Evolutionary conservation across 306 rosid species (phyloP).

Genomic region (Vicia villosa): DNA sequence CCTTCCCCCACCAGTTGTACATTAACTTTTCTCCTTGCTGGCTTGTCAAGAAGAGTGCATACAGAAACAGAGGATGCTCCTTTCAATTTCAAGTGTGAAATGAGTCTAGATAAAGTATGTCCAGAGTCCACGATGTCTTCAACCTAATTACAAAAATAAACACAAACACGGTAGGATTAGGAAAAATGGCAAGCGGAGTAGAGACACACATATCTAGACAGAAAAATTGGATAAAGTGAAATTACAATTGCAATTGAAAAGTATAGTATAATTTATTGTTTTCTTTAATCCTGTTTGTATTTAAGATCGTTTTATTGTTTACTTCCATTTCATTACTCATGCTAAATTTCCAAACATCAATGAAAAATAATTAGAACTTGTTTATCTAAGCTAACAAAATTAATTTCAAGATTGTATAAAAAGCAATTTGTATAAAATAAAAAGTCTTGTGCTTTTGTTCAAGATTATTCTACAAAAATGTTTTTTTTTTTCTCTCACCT

Average conservation of each 20-base stretch:
- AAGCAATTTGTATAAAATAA: neutral
- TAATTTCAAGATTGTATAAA: neutral
- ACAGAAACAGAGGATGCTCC: slow-evolving; percentile 85
- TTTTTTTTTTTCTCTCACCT: neutral
- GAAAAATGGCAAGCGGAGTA: neutral
- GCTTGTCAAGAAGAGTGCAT: slow-evolving; percentile 86
- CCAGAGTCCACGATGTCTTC: slow-evolving; percentile 93
- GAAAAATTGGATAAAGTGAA: neutral
- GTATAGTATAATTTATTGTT: neutral
- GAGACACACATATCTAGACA: neutral
- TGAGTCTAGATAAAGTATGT: slow-evolving; percentile 55
- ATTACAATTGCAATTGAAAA: neutral
- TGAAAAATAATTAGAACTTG: neutral
- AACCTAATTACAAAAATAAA: slow-evolving; percentile 50
- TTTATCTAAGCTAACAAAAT: neutral
- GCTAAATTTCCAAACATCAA: neutral
- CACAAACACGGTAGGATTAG: neutral
- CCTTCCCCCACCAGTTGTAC: slow-evolving; percentile 59
- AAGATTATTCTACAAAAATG: neutral
- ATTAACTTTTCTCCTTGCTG: slow-evolving; percentile 67
- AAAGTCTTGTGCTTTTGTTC: neutral
- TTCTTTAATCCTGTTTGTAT: neutral
- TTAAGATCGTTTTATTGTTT: neutral
- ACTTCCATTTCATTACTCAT: neutral
- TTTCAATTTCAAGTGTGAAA: slow-evolving; percentile 63